Evolutionary conservation across 139 green algal genomes (phyloP).

Genomic region (Asterochloris sp.): DNA sequence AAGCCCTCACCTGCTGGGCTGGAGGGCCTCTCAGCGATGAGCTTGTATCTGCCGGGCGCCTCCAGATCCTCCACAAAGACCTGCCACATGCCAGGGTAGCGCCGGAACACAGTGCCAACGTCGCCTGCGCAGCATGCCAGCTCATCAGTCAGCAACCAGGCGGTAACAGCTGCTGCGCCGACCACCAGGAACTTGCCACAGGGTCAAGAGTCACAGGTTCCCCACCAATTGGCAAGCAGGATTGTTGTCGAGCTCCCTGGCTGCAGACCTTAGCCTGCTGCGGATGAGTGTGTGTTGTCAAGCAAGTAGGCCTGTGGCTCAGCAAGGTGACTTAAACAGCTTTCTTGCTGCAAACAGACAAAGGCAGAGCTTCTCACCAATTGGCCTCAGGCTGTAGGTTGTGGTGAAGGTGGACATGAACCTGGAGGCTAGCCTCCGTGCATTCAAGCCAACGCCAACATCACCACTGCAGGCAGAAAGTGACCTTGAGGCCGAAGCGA

Average conservation of each 20-base stretch:
- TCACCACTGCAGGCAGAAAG: conserved; percentile 66
- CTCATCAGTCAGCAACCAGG: neutral
- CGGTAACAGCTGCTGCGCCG: neutral
- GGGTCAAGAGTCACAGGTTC: too few species aligned
- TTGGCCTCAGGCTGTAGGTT: conserved; percentile 86
- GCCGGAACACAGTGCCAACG: conserved; percentile 53
- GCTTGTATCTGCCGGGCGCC: conserved; percentile 31
- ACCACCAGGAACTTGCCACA: too few species aligned
- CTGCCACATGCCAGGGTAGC: conserved; percentile 84
- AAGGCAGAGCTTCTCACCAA: conserved; percentile 29
- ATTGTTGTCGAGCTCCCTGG: too few species aligned
- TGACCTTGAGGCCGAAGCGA: too few species aligned
- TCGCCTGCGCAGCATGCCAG: conserved; percentile 27
- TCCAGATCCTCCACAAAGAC: conserved; percentile 16
- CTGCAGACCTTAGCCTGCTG: neutral
- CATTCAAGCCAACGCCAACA: conserved; percentile 90
- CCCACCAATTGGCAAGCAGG: too few species aligned
- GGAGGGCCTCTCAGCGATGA: conserved; percentile 36
- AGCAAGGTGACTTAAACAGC: neutral
- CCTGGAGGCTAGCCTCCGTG: conserved; percentile 70
- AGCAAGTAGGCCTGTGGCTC: too few species aligned
- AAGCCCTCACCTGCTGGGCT: conserved; percentile 22
- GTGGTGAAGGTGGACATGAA: conserved; percentile 81
- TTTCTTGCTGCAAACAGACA: too few species aligned
- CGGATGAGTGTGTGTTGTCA: neutral